These are phyloP conservation scores for Phytophthora sansomeana DNA, from an alignment of 352 stramenopile species.

Conservation along the genomic window DNA sequence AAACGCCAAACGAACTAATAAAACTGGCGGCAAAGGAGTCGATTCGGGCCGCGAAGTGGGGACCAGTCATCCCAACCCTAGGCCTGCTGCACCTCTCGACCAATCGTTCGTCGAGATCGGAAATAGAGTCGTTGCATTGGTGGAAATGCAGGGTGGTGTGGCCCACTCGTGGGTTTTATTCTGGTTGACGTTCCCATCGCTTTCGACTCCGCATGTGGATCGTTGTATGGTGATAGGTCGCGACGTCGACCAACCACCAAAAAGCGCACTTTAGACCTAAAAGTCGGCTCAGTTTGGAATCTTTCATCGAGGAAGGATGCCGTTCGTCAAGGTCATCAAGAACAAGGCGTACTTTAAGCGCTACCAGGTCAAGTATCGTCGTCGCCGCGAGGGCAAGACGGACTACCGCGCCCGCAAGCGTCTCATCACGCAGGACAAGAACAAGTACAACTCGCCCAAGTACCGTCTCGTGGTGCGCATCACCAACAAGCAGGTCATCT, in stretches of 20 bases:
- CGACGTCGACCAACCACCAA: constrained; percentile 34
- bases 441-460: constrained; percentile 99
- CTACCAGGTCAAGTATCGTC: constrained; percentile 99
- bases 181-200: background rate
- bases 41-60: constrained; percentile 25
- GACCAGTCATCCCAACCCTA: constrained; percentile 83
- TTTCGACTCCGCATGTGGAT: constrained; percentile 10
- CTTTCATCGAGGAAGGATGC: constrained; percentile 79
- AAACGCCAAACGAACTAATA: constrained; percentile 91
- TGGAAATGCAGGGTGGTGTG: constrained; percentile 27
- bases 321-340: constrained; percentile 99
- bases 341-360: constrained; percentile 99
- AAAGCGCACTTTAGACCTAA: background rate
- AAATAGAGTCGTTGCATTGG: constrained; percentile 38
- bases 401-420: constrained; percentile 99
- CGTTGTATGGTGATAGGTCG: constrained; percentile 19
- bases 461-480: constrained; percentile 96
- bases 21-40: constrained; percentile 13
- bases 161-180: constrained; percentile 9
- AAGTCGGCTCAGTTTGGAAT: constrained; percentile 62
- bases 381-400: constrained; percentile 98
- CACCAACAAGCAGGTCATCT: constrained; percentile 98
- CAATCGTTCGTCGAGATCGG: constrained; percentile 40
- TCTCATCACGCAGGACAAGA: constrained; percentile 99
- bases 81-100: constrained; percentile 25